These are phyloP conservation scores for Ganoderma lucidum DNA, from an alignment of 1,284 basidiomycete species.

Conservation along the genomic window DNA sequence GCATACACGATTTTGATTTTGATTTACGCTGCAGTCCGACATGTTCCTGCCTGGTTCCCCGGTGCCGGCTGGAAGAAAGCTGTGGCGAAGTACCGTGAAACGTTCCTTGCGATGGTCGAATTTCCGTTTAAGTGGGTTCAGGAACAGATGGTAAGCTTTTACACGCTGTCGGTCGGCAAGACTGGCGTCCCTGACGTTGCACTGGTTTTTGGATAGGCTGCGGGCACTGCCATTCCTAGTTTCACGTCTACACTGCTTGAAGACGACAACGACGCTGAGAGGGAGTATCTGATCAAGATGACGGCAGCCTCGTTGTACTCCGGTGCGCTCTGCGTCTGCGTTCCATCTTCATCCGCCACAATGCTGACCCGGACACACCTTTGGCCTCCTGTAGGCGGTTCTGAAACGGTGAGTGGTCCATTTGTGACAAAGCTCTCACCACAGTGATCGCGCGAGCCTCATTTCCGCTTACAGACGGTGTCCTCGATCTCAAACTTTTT, in stretches of 20 bases:
- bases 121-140: conserved; percentile 36
- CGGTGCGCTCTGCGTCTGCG: conserved; percentile 26
- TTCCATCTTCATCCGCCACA: not conserved
- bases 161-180: not conserved
- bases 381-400: conserved; percentile 23
- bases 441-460: not conserved
- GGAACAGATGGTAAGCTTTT: conserved; percentile 33
- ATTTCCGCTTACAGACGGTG: too few species aligned
- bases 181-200: not conserved
- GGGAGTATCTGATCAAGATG: conserved; percentile 41
- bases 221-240: conserved; percentile 38
- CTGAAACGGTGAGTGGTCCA: conserved; percentile 36
- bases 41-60: conserved; percentile 42
- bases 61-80: conserved; percentile 38
- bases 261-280: conserved; percentile 28
- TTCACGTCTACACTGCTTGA: conserved; percentile 37
- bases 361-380: not conserved
- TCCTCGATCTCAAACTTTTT: too few species aligned
- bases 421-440: not conserved
- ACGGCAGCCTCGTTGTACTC: conserved; percentile 40
- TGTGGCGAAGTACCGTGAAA: conserved; percentile 31
- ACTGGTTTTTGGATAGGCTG: conserved; percentile 31
- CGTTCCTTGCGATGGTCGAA: conserved; percentile 34
- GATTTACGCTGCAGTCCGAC: conserved; percentile 17
- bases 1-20: conserved; percentile 5